Percentiles rank a stretch among this genome's conserved stretches.
phyloP scores from a whole-genome alignment of 2,329 filamentous ascomycete species.

The Hypoxylon sp. region DNA sequence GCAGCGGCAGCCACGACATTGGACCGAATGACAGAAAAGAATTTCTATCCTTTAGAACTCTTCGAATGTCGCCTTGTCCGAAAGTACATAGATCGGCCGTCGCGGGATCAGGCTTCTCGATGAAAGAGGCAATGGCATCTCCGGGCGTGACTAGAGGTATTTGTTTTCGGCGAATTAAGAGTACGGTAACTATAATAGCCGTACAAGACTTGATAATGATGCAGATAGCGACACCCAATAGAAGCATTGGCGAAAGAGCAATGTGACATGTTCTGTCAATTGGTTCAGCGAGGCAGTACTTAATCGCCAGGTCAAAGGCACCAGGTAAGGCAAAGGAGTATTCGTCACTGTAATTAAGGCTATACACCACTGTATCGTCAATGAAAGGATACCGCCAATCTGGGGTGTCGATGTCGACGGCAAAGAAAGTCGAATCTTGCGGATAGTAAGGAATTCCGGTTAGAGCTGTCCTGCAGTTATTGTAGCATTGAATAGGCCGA shows the following conservation, averaged over 20 bases:
- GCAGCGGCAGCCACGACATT: slow-evolving; percentile 22
- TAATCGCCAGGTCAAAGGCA: slow-evolving; percentile 26
- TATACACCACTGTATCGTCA: neutral
- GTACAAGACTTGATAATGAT: slow-evolving; percentile 60
- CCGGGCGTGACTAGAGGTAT: slow-evolving; percentile 33
- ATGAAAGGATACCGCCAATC: slow-evolving; percentile 35
- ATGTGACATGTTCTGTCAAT: slow-evolving; percentile 41
- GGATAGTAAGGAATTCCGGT: neutral
- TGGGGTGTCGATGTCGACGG: neutral
- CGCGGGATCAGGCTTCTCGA: slow-evolving; percentile 26
- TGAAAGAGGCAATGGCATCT: slow-evolving; percentile 42
- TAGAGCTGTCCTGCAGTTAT: slow-evolving; percentile 16
- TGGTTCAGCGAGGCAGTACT: slow-evolving; percentile 45
- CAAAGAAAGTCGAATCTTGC: neutral
- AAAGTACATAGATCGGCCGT: slow-evolving; percentile 33
- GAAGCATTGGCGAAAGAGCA: slow-evolving; percentile 40
- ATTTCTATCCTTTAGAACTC: slow-evolving; percentile 3
- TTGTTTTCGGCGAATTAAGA: slow-evolving; percentile 53
- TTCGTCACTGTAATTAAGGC: neutral
- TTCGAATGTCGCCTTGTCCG: slow-evolving; percentile 34
- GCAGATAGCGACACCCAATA: slow-evolving; percentile 47
- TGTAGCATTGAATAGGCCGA: neutral
- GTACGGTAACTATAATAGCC: slow-evolving; percentile 53
- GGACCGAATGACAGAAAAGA: slow-evolving; percentile 25
- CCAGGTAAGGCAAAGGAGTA: slow-evolving; percentile 4